Evolutionary conservation across 2,329 filamentous ascomycete species (phyloP).

Genomic region (Leptodontidium sp.): DNA sequence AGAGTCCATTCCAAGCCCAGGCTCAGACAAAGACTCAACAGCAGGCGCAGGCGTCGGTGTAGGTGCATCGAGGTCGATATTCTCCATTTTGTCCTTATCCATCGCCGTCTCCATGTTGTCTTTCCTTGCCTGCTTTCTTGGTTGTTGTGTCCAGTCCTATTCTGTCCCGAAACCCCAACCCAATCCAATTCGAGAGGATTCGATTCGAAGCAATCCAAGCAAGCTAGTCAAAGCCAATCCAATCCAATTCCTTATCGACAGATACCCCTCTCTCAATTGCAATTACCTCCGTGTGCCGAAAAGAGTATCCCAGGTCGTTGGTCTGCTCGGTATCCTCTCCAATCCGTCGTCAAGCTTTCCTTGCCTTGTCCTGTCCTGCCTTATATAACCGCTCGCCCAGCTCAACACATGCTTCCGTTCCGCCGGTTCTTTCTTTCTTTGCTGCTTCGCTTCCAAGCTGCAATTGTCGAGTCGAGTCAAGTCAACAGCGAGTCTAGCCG

Average conservation of each 20-base stretch:
- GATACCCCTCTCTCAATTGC: slow-evolving; percentile 6
- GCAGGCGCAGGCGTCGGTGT: slow-evolving; percentile 11
- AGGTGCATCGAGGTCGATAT: slow-evolving; percentile 29
- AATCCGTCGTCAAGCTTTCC: neutral
- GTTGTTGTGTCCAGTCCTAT: neutral
- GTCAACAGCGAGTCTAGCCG: neutral
- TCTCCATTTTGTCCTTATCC: slow-evolving; percentile 33
- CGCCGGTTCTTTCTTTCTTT: too few species aligned
- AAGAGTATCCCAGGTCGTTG: neutral
- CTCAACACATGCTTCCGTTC: slow-evolving; percentile 7
- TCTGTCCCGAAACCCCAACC: neutral
- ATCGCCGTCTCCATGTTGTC: slow-evolving; percentile 5
- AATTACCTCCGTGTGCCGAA: neutral
- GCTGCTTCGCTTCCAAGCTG: neutral
- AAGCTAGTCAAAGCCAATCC: too few species aligned
- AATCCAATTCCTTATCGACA: slow-evolving; percentile 1
- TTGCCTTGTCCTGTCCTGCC: neutral
- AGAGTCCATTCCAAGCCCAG: neutral
- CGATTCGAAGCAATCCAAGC: neutral
- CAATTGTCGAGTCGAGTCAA: neutral
- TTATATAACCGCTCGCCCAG: slow-evolving; percentile 2
- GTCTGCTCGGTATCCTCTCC: neutral
- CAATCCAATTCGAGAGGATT: neutral
- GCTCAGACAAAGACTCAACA: neutral
- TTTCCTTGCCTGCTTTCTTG: neutral